phyloP scores from a whole-genome alignment of 306 rosid genomes.

The Albizia julibrissin region DNA sequence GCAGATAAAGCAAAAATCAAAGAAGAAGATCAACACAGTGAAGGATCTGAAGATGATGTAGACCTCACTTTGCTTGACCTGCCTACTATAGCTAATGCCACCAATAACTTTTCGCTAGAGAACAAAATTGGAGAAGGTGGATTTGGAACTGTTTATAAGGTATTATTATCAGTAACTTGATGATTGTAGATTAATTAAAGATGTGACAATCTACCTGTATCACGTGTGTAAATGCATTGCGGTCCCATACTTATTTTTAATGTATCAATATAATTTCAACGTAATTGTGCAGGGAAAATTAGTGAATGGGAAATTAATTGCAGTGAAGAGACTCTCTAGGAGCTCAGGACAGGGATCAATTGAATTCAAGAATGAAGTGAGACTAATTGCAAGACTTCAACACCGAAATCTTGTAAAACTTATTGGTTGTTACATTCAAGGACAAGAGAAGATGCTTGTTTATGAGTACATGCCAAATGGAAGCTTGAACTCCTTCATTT shows the following conservation, averaged over 20 bases:
- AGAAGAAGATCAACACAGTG: slow-evolving; percentile 4
- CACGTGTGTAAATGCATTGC: neutral
- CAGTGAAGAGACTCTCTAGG: slow-evolving; percentile 33
- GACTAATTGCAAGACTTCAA: slow-evolving; percentile 13
- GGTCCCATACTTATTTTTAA: neutral
- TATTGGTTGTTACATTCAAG: slow-evolving; percentile 6
- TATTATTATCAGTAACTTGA: neutral
- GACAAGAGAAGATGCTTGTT: neutral
- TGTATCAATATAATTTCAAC: neutral
- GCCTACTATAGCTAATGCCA: slow-evolving; percentile 14
- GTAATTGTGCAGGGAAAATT: slow-evolving; percentile 36
- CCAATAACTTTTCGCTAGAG: slow-evolving; percentile 14
- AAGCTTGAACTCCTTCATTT: slow-evolving; percentile 8
- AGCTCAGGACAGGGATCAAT: slow-evolving; percentile 7
- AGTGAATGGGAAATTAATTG: slow-evolving; percentile 38
- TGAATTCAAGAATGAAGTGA: slow-evolving; percentile 16
- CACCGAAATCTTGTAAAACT: slow-evolving; percentile 23
- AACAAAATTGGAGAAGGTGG: slow-evolving; percentile 46
- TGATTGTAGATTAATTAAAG: neutral
- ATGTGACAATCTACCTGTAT: neutral
- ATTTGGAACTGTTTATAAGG: slow-evolving; percentile 44
- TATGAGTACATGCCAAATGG: slow-evolving; percentile 22
- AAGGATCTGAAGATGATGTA: slow-evolving; percentile 27
- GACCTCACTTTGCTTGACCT: slow-evolving; percentile 45
- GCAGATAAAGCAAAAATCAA: neutral